Evolutionary conservation across 179 eudicot genomes (phyloP), one percentile per base, ranked within the genome.

Genomic region (Drosera spatulata): DNA sequence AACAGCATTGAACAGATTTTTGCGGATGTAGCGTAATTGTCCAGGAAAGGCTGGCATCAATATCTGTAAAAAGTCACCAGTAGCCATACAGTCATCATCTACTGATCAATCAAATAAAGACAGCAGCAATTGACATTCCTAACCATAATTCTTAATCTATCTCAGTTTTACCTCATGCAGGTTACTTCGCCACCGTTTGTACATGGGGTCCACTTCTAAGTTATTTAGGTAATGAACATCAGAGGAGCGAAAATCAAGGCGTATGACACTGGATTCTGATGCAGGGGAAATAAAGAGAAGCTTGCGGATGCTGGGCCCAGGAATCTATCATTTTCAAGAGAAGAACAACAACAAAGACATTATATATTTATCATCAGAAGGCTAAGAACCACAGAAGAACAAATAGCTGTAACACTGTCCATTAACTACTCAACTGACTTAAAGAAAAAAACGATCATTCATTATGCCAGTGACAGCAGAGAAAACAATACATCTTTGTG

Each of bases 1-100:
- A 60, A 90, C 95, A 43, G 99, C 90, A 79, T 89, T 85, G 74
- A 79, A 93, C 58, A 93, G 69, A 74, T 93, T 93, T 72, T 93
- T 93, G 45, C 99, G 97, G 53, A 93, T 86, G 73, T 93, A 85
- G 10, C 95, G 97, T 56, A 86, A 60, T 78, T 93, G 99, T 70
- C 99, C 99, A 73, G 99, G 99, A 67, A 81, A 93, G 57, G 87
- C 88, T 42, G 99, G 99, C 99, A 93, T 93, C 85, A 93, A 75
- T 56, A 93, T 75, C 99, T 93, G 79, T 73, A 73, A 63, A 38
- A 67, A 41, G n/a, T 46, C 51, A 12, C 12, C 22, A 53, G 22
- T 46, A 46, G 41, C 39, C 3, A n/a, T 4, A 40, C 8, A 43
- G 8, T 4, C 5, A 4, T 4, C 45, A 4, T 7, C 6, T 43